Percentiles rank a stretch among this genome's conserved stretches.
phyloP scores from a whole-genome alignment of 1,284 basidiomycete species.

The Ganoderma multipileum region DNA sequence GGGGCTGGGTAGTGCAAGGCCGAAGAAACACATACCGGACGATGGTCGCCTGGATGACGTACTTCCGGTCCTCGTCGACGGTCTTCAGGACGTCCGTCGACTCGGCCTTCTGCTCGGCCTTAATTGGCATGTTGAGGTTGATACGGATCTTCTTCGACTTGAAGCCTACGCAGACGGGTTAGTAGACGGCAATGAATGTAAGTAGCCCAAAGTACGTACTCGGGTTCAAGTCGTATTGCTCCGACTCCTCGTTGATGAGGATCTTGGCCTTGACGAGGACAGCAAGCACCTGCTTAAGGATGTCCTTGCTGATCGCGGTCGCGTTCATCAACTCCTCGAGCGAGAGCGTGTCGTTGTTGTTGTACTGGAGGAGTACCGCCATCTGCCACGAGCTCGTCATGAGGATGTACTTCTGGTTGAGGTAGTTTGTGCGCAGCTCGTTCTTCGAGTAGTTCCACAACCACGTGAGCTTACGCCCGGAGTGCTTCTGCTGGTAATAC shows the following conservation, averaged over 20 bases:
- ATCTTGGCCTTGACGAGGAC: constrained; percentile 92
- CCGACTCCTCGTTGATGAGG: constrained; percentile 83
- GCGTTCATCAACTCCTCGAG: constrained; percentile 84
- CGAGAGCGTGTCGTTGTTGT: constrained; percentile 86
- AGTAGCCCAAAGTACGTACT: constrained; percentile 55
- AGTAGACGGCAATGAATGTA: neutral
- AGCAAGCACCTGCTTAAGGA: constrained; percentile 84
- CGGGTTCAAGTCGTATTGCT: constrained; percentile 94
- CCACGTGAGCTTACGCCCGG: constrained; percentile 96
- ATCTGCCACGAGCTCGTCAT: constrained; percentile 97
- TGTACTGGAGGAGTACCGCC: constrained; percentile 95
- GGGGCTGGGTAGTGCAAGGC: neutral
- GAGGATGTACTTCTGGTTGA: constrained; percentile 94
- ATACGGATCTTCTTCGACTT: constrained; percentile 98
- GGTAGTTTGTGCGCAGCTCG: constrained; percentile 92
- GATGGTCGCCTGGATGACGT: constrained; percentile 97
- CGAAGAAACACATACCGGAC: constrained; percentile 70
- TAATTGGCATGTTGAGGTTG: constrained; percentile 93
- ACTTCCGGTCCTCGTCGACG: constrained; percentile 97
- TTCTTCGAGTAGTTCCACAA: constrained; percentile 98
- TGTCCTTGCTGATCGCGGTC: constrained; percentile 86
- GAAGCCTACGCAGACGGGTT: constrained; percentile 65
- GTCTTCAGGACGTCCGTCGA: constrained; percentile 91
- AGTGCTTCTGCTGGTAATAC: constrained; percentile 95
- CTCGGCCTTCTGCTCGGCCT: constrained; percentile 94